Conservation (phyloP, 768 basidiomycete species). For the Amanita molliuscula region DNA sequence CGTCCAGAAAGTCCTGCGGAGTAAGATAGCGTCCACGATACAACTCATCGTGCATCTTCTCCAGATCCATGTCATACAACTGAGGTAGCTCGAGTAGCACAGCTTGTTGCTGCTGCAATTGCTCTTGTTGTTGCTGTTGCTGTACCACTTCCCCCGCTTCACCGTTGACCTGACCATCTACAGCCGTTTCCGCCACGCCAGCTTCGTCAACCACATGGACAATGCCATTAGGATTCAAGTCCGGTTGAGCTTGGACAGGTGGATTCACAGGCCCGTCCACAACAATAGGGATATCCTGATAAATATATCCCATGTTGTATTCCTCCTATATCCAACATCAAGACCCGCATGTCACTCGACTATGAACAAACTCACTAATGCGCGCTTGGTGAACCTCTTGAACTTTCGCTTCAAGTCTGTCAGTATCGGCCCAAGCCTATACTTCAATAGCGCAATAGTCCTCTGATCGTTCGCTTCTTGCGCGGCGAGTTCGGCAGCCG, state of each 20-base stretch:
- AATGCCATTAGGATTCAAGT: conserved; percentile 23
- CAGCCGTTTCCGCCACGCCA: conserved; percentile 17
- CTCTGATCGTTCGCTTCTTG: conserved; percentile 79
- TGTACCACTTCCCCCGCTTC: conserved; percentile 18
- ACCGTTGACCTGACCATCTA: conserved; percentile 32
- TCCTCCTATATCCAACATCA: conserved; percentile 48
- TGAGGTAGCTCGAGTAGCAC: conserved; percentile 20
- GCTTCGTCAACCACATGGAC: conserved; percentile 34
- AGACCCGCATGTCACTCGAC: neutral
- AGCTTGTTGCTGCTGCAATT: conserved; percentile 5
- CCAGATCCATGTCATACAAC: conserved; percentile 84
- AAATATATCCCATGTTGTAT: conserved; percentile 41
- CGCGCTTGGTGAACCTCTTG: conserved; percentile 78
- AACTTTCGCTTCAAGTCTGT: conserved; percentile 87
- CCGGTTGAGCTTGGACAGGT: conserved; percentile 1
- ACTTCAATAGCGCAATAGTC: conserved; percentile 73
- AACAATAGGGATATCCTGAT: conserved; percentile 3
- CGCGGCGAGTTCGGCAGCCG: conserved; percentile 68
- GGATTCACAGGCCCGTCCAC: conserved; percentile 5
- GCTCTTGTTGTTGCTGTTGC: conserved; percentile 25
- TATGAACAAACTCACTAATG: conserved; percentile 41
- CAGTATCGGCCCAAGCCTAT: conserved; percentile 83
- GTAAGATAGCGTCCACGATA: conserved; percentile 83
- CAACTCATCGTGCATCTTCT: conserved; percentile 79
- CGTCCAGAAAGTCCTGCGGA: conserved; percentile 78